phyloP scores from a whole-genome alignment of 805 yeast genomes.

The Zygoascus biomembranicola region DNA sequence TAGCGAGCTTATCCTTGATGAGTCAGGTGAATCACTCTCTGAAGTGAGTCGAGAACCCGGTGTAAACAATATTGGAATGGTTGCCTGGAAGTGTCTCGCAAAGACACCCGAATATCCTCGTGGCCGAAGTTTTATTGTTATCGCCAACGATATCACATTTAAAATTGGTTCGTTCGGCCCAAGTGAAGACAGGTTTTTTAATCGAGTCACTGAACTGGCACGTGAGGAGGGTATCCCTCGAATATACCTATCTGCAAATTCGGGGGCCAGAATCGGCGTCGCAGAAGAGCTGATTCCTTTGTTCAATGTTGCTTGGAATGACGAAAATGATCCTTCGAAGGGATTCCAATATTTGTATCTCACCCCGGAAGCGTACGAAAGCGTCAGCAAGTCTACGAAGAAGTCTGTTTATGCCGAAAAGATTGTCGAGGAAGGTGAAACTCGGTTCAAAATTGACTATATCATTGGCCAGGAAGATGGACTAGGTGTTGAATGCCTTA shows the following conservation, averaged over 20 bases:
- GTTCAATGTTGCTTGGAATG: slow-evolving; percentile 91
- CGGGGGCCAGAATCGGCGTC: slow-evolving; percentile 98
- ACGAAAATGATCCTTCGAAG: slow-evolving; percentile 59
- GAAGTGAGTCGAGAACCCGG: slow-evolving; percentile 95
- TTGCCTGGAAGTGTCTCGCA: slow-evolving; percentile 83
- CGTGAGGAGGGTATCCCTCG: slow-evolving; percentile 90
- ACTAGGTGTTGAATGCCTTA: slow-evolving; percentile 95
- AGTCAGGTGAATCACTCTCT: slow-evolving; percentile 64
- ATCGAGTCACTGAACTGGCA: slow-evolving; percentile 87
- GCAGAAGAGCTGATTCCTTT: slow-evolving; percentile 92
- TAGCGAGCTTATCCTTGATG: slow-evolving; percentile 78
- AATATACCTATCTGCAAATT: slow-evolving; percentile 92
- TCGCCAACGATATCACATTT: slow-evolving; percentile 95
- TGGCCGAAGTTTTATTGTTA: slow-evolving; percentile 87
- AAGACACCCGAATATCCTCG: slow-evolving; percentile 96
- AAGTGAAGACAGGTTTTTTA: slow-evolving; percentile 84
- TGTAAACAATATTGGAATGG: slow-evolving; percentile 94
- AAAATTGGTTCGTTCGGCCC: slow-evolving; percentile 99
- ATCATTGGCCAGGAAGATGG: slow-evolving; percentile 94
- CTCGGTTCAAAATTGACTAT: slow-evolving; percentile 70
- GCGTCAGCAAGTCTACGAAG: slow-evolving; percentile 30
- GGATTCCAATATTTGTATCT: slow-evolving; percentile 89
- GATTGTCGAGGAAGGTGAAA: slow-evolving; percentile 77
- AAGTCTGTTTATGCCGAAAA: slow-evolving; percentile 65
- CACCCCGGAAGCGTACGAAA: slow-evolving; percentile 56